Evolutionary conservation across 805 yeast species (phyloP), one percentile per base, ranked within the genome.

Genomic region (Candida koratica): DNA sequence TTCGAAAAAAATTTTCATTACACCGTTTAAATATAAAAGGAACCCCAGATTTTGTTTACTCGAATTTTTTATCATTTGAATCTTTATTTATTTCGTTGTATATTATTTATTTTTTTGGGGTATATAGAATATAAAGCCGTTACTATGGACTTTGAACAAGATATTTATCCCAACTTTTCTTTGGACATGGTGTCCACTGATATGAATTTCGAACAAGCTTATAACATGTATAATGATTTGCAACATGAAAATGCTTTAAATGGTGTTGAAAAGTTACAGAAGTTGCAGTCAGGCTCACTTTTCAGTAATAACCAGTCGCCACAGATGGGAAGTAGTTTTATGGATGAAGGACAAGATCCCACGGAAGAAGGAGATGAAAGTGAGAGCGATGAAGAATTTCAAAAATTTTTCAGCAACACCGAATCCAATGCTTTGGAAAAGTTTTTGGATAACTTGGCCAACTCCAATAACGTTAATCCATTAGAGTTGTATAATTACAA

Each of bases 121-220:
- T n/a, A n/a, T n/a, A n/a, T n/a, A n/a, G n/a, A n/a, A n/a, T n/a
- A n/a, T n/a, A n/a, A n/a, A n/a, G n/a, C n/a, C n/a, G n/a, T n/a
- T n/a, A n/a, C n/a, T 14, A 27, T 29, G 32, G 15, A 19, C 14
- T 29, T 29, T 25, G 32, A 29, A 19, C 25, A 29, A 18, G 32
- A 29, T 8, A 29, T 29, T 7, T 29, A 19, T 13, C 32, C 32
- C 20, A 32, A 44, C 27, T 44, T 44, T 36, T 44, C 48, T 2
- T 44, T 44, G 33, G 48, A 44, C 28, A 44, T 44, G 48, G 48
- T 44, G 5, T 44, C 48, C 17, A 44, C 48, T 36, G 70, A 65
- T 51, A 66, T 66, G 71, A 65, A 66, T 37, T 67, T 67, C 36
- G 71, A 67, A 53, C 69, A 66, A 51, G 71, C 71, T 9, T 67